phyloP scores from a whole-genome alignment of 2,329 filamentous ascomycete species.

The Pseudocercospora pini-densiflorae region DNA sequence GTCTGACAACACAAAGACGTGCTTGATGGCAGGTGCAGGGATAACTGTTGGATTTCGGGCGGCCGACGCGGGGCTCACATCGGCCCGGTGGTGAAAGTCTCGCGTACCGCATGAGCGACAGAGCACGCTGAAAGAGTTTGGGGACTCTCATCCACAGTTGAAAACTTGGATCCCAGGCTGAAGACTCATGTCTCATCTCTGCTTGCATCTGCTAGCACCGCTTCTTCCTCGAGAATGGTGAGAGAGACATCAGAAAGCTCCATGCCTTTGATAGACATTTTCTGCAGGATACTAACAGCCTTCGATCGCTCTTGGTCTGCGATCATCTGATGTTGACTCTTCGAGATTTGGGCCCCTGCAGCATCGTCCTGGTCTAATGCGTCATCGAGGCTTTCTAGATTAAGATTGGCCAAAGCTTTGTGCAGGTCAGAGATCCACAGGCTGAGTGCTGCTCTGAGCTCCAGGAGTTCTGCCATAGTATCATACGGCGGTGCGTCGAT shows the following conservation, averaged over 20 bases:
- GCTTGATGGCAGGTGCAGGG: not conserved
- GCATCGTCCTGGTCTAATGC: constrained; percentile 19
- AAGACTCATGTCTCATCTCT: not conserved
- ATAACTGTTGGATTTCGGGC: not conserved
- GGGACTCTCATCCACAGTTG: too few species aligned
- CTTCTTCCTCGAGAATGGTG: not conserved
- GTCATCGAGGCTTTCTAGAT: not conserved
- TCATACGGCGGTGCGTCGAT: constrained; percentile 73
- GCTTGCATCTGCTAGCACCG: not conserved
- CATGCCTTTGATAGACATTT: constrained; percentile 13
- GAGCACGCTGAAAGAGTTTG: not conserved
- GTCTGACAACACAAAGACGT: not conserved
- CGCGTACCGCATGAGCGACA: not conserved
- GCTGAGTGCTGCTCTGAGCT: constrained; percentile 73
- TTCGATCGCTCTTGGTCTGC: constrained; percentile 18
- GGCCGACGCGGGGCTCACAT: not conserved
- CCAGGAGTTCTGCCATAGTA: constrained; percentile 67
- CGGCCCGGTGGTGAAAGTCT: too few species aligned
- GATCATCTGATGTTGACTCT: constrained; percentile 14
- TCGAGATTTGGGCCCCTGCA: constrained; percentile 6
- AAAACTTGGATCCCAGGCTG: not conserved
- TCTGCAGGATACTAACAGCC: constrained; percentile 21
- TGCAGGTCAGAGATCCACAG: constrained; percentile 75
- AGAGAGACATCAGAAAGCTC: constrained; percentile 12
- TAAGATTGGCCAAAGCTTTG: constrained; percentile 11